phyloP scores from a whole-genome alignment of 164 flowering plant genomes.

The Piper longum region DNA sequence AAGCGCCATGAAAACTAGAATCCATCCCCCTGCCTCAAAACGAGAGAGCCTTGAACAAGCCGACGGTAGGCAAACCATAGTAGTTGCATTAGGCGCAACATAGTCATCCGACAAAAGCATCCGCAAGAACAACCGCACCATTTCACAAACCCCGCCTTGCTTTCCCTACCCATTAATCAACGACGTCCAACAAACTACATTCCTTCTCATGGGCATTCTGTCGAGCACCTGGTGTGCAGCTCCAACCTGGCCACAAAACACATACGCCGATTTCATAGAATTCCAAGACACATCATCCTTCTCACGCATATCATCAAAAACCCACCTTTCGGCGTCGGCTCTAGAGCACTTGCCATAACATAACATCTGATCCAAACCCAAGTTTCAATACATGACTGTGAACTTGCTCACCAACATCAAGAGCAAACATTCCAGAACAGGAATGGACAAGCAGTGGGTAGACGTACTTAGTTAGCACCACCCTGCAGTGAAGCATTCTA shows the following conservation, averaged over 20 bases:
- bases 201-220: conserved; percentile 20
- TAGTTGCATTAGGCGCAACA: conserved; percentile 18
- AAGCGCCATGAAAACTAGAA: conserved; percentile 19
- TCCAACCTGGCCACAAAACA: conserved; percentile 10
- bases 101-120: conserved; percentile 23
- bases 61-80: conserved; percentile 25
- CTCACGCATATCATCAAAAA: conserved; percentile 21
- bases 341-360: conserved; percentile 6
- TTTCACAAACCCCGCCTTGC: conserved; percentile 16
- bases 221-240: conserved; percentile 18
- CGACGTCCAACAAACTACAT: conserved; percentile 26
- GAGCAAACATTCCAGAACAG: conserved; percentile 12
- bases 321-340: conserved; percentile 7
- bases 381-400: conserved; percentile 8
- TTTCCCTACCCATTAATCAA: conserved; percentile 26
- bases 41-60: conserved; percentile 18
- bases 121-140: conserved; percentile 16
- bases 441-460: conserved; percentile 22
- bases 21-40: conserved; percentile 19
- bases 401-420: conserved; percentile 3
- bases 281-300: conserved; percentile 27
- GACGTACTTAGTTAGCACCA: conserved; percentile 18
- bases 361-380: conserved; percentile 6
- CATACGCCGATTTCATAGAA: conserved; percentile 21
- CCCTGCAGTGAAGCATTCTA: conserved; percentile 13